These are phyloP conservation scores for Talaromyces trachyspermus DNA, from an alignment of 495 filamentous ascomycete species.

Conservation along the genomic window DNA sequence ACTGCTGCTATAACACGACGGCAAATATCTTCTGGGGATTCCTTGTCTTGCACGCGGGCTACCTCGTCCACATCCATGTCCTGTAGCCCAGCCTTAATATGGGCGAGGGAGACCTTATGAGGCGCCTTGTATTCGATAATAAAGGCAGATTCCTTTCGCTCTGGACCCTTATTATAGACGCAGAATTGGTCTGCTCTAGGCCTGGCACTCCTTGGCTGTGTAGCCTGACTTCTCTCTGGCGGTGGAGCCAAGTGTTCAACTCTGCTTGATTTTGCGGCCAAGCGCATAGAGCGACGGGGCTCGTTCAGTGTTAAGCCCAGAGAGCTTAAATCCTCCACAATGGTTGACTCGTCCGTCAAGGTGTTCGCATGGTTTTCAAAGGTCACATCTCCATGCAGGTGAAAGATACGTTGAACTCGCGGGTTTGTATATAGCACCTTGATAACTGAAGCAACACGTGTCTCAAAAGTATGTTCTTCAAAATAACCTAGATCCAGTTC, in stretches of 20 bases:
- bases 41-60: too few species aligned
- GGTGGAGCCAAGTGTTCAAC: neutral
- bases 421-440: slow-evolving; percentile 6
- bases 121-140: slow-evolving; percentile 39
- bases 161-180: slow-evolving; percentile 26
- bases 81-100: too few species aligned
- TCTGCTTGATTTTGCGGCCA: neutral
- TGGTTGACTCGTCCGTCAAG: slow-evolving; percentile 13
- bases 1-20: too few species aligned
- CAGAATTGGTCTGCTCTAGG: slow-evolving; percentile 35
- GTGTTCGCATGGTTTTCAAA: slow-evolving; percentile 24
- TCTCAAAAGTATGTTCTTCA: slow-evolving; percentile 5
- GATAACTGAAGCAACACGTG: slow-evolving; percentile 8
- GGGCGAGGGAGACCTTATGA: too few species aligned
- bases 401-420: slow-evolving; percentile 10
- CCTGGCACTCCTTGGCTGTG: neutral
- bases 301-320: slow-evolving; percentile 4
- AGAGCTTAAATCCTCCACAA: slow-evolving; percentile 3
- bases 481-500: slow-evolving; percentile 12
- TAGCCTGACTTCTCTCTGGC: neutral
- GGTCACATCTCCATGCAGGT: slow-evolving; percentile 13
- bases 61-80: too few species aligned
- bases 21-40: too few species aligned
- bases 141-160: slow-evolving; percentile 19
- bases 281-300: slow-evolving; percentile 6